Conservation (phyloP, 2,329 filamentous ascomycete species). For the Chaetoscypha palmicola region DNA sequence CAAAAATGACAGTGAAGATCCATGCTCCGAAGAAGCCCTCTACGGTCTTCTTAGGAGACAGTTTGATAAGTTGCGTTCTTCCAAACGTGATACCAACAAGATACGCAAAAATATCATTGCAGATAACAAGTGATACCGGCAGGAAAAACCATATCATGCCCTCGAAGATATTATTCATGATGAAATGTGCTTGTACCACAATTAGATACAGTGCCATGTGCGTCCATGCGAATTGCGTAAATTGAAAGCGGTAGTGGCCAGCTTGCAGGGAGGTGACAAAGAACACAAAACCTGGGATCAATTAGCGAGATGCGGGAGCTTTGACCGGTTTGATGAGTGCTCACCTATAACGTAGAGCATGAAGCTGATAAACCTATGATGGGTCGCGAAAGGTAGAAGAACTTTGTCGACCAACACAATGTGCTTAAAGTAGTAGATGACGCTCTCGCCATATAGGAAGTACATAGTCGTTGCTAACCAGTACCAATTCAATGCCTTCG, state of each 20-base stretch:
- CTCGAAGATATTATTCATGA: slow-evolving; percentile 99
- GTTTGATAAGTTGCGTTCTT: slow-evolving; percentile 91
- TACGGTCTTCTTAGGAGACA: slow-evolving; percentile 98
- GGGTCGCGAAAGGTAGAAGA: slow-evolving; percentile 84
- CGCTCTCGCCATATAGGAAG: slow-evolving; percentile 95
- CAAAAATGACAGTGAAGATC: slow-evolving; percentile 89
- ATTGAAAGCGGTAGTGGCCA: slow-evolving; percentile 96
- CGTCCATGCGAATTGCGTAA: slow-evolving; percentile 98
- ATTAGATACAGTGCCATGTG: slow-evolving; percentile 99
- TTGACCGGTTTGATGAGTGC: slow-evolving; percentile 28
- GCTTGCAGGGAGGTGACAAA: slow-evolving; percentile 93
- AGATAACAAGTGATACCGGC: slow-evolving; percentile 89
- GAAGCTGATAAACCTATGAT: slow-evolving; percentile 98
- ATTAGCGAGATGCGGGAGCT: slow-evolving; percentile 27
- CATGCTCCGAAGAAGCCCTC: slow-evolving; percentile 96
- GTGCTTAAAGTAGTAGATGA: slow-evolving; percentile 99
- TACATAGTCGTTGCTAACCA: slow-evolving; percentile 99
- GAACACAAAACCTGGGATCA: slow-evolving; percentile 77
- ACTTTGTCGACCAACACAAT: slow-evolving; percentile 93
- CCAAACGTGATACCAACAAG: slow-evolving; percentile 96
- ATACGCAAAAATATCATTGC: slow-evolving; percentile 98
- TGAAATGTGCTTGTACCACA: slow-evolving; percentile 95
- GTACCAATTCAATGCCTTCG: slow-evolving; percentile 98
- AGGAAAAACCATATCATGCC: slow-evolving; percentile 99
- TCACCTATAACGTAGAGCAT: slow-evolving; percentile 93